Base-by-base conservation (phyloP, 2,329 filamentous ascomycete species). In the Alternaria ventricosa region DNA sequence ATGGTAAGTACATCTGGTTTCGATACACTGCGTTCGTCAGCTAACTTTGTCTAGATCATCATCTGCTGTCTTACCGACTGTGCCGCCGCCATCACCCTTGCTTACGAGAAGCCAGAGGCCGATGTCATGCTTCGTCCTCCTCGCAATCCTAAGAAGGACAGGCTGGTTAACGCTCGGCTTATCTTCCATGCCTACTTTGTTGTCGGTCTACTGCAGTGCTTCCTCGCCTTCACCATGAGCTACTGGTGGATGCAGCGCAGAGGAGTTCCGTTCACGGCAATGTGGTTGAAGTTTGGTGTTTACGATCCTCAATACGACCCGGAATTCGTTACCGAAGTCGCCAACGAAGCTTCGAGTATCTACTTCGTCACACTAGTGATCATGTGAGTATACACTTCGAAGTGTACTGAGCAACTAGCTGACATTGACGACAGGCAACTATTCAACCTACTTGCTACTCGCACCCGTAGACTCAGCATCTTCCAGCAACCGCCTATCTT, bases 291-390 rank as follows among this genome's bases (percentile, higher is more conserved):
- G 61, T 79, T 71, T 45, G 76, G 77, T 9, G 59, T 68, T 3
- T 72, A 73, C 45, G 71, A 74, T 46, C 18, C 66, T 1, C 60
- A 72, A 30, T 78, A 73, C 56, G 72, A 74, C 50, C 23, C 65
- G 1, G 71, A 71, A 15, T 73, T 69, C 30, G 65, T 79, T 28
- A 81, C 80, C 0, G 77, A 82, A 27, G 84, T 87, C 65, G 80
- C 91, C 23, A 90, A 89, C 66, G 84, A 87, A 64, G 90, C 90
- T 0, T 90, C 87, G 41, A 91, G 89, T 15, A 89, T 95, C 63
- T 94, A 94, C 79, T 94, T 94, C 71, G 87, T 94, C 69, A 94
- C 90, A 63, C 82, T 95, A 22, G 92, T 95, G 3, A 89, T 94
- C 53, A 93, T 94, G 90, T 87, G 82, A 77, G 85, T 76, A 11